phyloP scores from a whole-genome alignment of 2,329 filamentous ascomycete species.

The Pestalotiopsis sp. region DNA sequence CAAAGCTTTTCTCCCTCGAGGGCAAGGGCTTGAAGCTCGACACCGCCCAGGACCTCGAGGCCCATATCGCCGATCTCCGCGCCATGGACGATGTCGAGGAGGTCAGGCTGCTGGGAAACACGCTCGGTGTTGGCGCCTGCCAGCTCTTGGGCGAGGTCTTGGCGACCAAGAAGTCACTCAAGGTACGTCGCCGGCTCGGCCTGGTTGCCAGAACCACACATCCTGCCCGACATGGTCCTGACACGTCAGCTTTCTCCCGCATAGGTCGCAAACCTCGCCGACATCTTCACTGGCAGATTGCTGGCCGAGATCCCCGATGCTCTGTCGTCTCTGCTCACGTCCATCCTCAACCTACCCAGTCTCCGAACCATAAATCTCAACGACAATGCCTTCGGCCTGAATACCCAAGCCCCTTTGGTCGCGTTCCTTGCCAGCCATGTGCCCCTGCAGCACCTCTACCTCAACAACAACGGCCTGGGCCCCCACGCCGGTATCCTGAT shows the following conservation, averaged over 20 bases:
- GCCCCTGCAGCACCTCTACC: conserved; percentile 88
- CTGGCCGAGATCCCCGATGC: conserved; percentile 93
- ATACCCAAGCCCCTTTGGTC: conserved; percentile 89
- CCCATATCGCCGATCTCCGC: conserved; percentile 76
- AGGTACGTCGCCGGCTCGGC: conserved; percentile 49
- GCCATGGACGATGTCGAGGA: conserved; percentile 78
- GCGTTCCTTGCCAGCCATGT: conserved; percentile 87
- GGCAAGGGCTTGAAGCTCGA: conserved; percentile 92
- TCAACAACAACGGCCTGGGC: conserved; percentile 98
- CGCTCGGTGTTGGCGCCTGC: conserved; percentile 85
- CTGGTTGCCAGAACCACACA: background rate
- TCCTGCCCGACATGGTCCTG: conserved; percentile 9
- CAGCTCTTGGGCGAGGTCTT: conserved; percentile 83
- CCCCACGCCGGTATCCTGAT: conserved; percentile 88
- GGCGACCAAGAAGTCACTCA: conserved; percentile 78
- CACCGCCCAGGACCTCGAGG: conserved; percentile 81
- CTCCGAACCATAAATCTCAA: conserved; percentile 93
- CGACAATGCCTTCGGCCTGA: conserved; percentile 97
- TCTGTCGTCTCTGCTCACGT: conserved; percentile 80
- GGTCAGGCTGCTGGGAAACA: conserved; percentile 87
- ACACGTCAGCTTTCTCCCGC: background rate
- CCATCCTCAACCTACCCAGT: conserved; percentile 81
- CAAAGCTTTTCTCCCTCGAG: conserved; percentile 84
- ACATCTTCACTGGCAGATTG: conserved; percentile 95
- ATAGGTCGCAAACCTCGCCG: conserved; percentile 83